Percentiles rank a stretch among this genome's conserved stretches.
Conservation (phyloP, 2,329 filamentous ascomycete genomes). For the Corniculantispora saksenae region DNA sequence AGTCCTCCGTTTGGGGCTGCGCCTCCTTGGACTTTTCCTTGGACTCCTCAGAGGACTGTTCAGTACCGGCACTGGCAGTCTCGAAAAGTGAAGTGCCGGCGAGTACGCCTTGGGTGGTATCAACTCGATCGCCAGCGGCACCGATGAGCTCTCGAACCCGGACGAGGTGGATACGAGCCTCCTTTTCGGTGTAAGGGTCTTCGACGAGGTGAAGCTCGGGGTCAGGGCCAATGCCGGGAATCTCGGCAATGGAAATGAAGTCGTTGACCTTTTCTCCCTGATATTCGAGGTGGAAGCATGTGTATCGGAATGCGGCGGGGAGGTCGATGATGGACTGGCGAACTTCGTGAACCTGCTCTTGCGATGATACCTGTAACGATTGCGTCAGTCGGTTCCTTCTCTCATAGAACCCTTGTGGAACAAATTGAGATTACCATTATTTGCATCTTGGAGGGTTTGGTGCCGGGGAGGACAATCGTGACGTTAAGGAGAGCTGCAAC, state of each 20-base stretch:
- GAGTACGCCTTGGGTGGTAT: slow-evolving; percentile 81
- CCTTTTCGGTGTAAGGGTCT: slow-evolving; percentile 97
- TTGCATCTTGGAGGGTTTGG: slow-evolving; percentile 71
- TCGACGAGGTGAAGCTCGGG: slow-evolving; percentile 82
- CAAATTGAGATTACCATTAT: slow-evolving; percentile 66
- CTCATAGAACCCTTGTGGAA: slow-evolving; percentile 22
- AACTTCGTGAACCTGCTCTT: slow-evolving; percentile 97
- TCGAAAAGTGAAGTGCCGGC: slow-evolving; percentile 88
- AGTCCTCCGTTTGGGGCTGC: slow-evolving; percentile 57
- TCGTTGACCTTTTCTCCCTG: slow-evolving; percentile 90
- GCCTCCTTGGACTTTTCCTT: slow-evolving; percentile 33
- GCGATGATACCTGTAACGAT: slow-evolving; percentile 69
- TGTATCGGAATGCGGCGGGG: slow-evolving; percentile 91
- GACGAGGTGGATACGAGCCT: slow-evolving; percentile 91
- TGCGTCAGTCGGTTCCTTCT: slow-evolving; percentile 6
- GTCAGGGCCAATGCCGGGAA: slow-evolving; percentile 73
- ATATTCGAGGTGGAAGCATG: slow-evolving; percentile 96
- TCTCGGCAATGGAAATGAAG: slow-evolving; percentile 88
- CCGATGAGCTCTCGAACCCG: slow-evolving; percentile 91
- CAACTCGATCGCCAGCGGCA: slow-evolving; percentile 83
- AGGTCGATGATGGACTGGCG: slow-evolving; percentile 95
- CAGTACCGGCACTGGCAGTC: slow-evolving; percentile 59
- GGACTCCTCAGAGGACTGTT: slow-evolving; percentile 33
- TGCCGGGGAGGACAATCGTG: slow-evolving; percentile 79
- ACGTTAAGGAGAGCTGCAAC: slow-evolving; percentile 58